Evolutionary conservation across 306 rosid species (phyloP), one percentile per base, ranked within the genome.

Genomic region (Alnus rubra): DNA sequence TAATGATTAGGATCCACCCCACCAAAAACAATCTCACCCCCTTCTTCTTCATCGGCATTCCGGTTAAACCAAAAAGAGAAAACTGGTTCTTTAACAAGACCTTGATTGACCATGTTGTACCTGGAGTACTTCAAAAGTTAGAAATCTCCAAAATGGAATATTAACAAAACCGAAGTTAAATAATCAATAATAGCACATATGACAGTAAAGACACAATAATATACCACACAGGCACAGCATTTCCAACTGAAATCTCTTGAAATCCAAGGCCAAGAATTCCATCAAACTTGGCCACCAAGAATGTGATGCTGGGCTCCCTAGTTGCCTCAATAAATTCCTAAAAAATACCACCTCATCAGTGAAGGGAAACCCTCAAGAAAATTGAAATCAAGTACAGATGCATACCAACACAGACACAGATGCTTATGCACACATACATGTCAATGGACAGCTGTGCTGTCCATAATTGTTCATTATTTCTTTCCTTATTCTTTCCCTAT

Each of bases 291-390:
- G 87, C 89, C 9, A 77, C 81, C 83, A 86, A 13, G 45, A 86
- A 86, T 47, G 89, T 86, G 72, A 88, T 15, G 78, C 91, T 67
- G 10, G 91, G 89, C 53, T 88, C 91, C 74, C 74, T 88, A 35
- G 89, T 85, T 70, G 91, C 89, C 86, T 88, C 91, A 3, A 88
- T 88, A 76, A 88, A 88, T 74, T 79, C 91, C 91, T 88, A 51
- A 35, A 59, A 35, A 1, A 56, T 19, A 53, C 52, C 44, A 30
- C 45, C 42, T 65, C 51, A 47, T 62, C 58, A 69, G 9, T 58
- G 7, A 37, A 60, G 50, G 67, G 18, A 33, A 58, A 73, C 13
- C 33, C 64, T 45, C 75, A 19, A 55, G 28, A 47, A 52, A 18
- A 23, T 49, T 47, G 39, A 7, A 71, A 49, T 49, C 3, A 3